phyloP scores from a whole-genome alignment of 371 early-diverging fungal genomes.

The Smittium mucronatum region DNA sequence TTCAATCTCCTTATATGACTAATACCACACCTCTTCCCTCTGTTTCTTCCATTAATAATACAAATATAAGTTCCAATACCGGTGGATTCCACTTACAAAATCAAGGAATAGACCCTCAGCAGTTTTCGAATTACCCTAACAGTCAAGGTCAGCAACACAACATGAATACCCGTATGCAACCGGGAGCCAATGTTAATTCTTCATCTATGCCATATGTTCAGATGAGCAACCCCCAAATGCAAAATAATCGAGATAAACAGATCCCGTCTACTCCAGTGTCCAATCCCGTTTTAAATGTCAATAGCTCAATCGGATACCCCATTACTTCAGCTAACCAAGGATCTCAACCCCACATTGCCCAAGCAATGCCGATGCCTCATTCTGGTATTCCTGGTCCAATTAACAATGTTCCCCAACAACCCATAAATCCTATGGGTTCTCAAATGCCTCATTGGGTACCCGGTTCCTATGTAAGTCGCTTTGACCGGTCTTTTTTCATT shows the following conservation, averaged over 20 bases:
- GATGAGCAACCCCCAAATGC: neutral
- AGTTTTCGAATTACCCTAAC: neutral
- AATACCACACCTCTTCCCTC: slow-evolving; percentile 7
- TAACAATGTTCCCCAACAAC: neutral
- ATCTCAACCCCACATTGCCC: neutral
- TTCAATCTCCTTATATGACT: slow-evolving; percentile 11
- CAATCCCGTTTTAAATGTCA: too few relatives aligned
- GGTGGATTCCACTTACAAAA: slow-evolving; percentile 10
- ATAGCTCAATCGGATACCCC: neutral
- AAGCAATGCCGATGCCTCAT: neutral
- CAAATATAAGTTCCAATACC: neutral
- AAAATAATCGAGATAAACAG: neutral
- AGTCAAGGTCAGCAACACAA: neutral
- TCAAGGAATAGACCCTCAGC: slow-evolving; percentile 1
- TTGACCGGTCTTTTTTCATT: neutral
- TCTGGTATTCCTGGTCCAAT: neutral
- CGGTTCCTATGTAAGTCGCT: neutral
- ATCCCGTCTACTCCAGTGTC: neutral
- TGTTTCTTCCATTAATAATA: neutral
- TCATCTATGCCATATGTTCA: neutral
- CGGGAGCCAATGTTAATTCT: neutral
- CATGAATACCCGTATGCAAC: neutral
- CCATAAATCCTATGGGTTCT: neutral
- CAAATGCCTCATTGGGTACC: slow-evolving; percentile 6
- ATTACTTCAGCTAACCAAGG: neutral